phyloP scores from a whole-genome alignment of 306 rosid species.

The Boehmeria nivea region DNA sequence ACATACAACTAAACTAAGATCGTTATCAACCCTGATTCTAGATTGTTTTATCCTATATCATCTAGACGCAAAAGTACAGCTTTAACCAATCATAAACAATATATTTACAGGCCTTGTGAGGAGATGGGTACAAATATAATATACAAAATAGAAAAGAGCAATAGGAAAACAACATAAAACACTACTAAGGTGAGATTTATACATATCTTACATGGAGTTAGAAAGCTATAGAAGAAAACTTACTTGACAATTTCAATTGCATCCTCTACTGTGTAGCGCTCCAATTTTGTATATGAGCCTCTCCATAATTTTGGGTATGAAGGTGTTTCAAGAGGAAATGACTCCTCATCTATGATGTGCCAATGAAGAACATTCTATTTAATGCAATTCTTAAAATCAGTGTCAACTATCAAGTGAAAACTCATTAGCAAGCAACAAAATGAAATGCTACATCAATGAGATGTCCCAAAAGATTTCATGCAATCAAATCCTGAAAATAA shows the following conservation, averaged over 20 bases:
- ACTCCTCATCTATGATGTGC: constrained; percentile 85
- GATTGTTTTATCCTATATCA: background rate
- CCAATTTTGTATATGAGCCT: constrained; percentile 87
- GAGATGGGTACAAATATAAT: background rate
- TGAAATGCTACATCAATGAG: constrained; percentile 8
- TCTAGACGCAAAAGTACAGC: background rate
- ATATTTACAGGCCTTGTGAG: background rate
- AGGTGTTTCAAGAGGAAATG: constrained; percentile 93
- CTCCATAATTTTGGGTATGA: constrained; percentile 85
- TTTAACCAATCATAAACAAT: background rate
- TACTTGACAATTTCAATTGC: constrained; percentile 87
- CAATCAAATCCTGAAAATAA: constrained; percentile 4
- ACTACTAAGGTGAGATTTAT: background rate
- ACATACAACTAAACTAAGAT: background rate
- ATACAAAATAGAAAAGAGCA: no score
- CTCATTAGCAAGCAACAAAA: constrained; percentile 8
- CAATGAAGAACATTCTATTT: constrained; percentile 91
- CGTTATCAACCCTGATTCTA: background rate
- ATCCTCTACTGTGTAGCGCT: constrained; percentile 89
- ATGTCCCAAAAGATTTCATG: no score
- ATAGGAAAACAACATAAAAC: background rate
- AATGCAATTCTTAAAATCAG: constrained; percentile 38
- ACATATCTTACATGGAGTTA: background rate
- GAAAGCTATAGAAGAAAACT: constrained; percentile 15
- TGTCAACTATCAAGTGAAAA: constrained; percentile 19